These are phyloP conservation scores for Trametes cubensis DNA, from an alignment of 768 basidiomycete genomes.

Conservation along the genomic window DNA sequence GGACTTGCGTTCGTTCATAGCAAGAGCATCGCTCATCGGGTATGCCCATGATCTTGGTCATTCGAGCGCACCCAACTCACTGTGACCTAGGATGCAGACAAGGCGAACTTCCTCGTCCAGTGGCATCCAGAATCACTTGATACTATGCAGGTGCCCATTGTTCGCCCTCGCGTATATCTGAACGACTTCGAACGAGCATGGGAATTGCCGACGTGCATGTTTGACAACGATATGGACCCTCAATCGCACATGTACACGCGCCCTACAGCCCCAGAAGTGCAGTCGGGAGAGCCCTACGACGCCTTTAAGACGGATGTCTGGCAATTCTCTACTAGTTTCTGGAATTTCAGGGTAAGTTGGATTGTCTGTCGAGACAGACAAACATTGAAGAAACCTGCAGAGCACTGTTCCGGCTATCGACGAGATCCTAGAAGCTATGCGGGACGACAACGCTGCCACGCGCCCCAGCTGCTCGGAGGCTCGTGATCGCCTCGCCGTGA, in stretches of 20 bases:
- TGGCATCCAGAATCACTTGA: too few relatives aligned
- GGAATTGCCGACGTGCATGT: constrained; percentile 29
- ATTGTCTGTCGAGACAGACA: not conserved
- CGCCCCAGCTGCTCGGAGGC: not conserved
- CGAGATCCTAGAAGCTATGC: not conserved
- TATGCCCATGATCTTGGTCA: too few relatives aligned
- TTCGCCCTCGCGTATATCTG: too few relatives aligned
- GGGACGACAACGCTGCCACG: not conserved
- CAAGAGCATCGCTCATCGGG: too few relatives aligned
- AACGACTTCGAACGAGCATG: constrained; percentile 35
- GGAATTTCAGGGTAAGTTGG: constrained; percentile 14
- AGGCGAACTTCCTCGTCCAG: too few relatives aligned
- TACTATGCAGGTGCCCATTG: too few relatives aligned
- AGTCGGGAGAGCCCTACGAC: constrained; percentile 26
- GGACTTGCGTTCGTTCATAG: too few relatives aligned
- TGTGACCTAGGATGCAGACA: too few relatives aligned
- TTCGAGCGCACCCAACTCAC: too few relatives aligned
- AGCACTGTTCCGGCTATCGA: constrained; percentile 3
- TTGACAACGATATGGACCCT: not conserved
- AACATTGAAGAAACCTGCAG: not conserved
- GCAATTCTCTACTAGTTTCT: constrained; percentile 30
- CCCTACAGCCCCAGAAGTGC: constrained; percentile 30
- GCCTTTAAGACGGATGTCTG: constrained; percentile 37
- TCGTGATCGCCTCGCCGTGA: not conserved
- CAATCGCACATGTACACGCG: constrained; percentile 21